Evolutionary conservation across 139 green algal genomes (phyloP).

Genomic region (Coccomyxa sp.): DNA sequence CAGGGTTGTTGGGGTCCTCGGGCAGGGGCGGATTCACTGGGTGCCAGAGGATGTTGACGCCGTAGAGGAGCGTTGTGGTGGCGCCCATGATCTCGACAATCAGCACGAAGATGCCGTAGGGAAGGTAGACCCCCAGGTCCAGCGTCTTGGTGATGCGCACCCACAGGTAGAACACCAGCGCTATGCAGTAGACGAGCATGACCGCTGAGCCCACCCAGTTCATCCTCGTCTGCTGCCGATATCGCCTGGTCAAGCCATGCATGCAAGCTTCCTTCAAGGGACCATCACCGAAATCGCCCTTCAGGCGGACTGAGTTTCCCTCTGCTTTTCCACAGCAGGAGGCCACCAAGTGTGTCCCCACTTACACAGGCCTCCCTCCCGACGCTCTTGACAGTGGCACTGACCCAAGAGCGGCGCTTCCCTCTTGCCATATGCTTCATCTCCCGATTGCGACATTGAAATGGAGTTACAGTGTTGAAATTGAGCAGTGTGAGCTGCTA

Average conservation of each 20-base stretch:
- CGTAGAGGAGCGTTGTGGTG: slow-evolving; percentile 22
- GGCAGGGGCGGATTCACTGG: slow-evolving; percentile 15
- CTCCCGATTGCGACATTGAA: too few relatives aligned
- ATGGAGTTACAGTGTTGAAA: too few relatives aligned
- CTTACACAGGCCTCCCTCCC: background rate
- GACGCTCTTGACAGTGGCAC: background rate
- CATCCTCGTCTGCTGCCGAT: background rate
- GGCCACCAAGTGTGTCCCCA: background rate
- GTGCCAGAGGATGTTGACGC: slow-evolving; percentile 21
- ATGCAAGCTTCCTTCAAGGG: background rate
- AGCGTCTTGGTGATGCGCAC: slow-evolving; percentile 24
- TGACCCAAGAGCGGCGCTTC: too few relatives aligned
- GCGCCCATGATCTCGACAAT: slow-evolving; percentile 25
- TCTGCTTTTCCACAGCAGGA: background rate
- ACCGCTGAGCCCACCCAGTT: slow-evolving; percentile 10
- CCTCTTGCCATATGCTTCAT: too few relatives aligned
- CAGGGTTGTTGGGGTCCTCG: slow-evolving; percentile 1
- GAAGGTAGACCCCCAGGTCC: slow-evolving; percentile 17
- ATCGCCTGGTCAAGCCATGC: background rate
- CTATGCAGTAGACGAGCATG: slow-evolving; percentile 9
- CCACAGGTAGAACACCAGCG: slow-evolving; percentile 26
- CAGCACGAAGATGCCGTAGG: slow-evolving; percentile 5
- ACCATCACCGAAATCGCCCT: background rate
- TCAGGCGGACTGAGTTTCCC: background rate
- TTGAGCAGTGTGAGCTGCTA: too few relatives aligned